Percentiles rank a stretch among this genome's conserved stretches.
Conservation (phyloP, 2,329 filamentous ascomycete species). For the Neodidymelliopsis sp. region DNA sequence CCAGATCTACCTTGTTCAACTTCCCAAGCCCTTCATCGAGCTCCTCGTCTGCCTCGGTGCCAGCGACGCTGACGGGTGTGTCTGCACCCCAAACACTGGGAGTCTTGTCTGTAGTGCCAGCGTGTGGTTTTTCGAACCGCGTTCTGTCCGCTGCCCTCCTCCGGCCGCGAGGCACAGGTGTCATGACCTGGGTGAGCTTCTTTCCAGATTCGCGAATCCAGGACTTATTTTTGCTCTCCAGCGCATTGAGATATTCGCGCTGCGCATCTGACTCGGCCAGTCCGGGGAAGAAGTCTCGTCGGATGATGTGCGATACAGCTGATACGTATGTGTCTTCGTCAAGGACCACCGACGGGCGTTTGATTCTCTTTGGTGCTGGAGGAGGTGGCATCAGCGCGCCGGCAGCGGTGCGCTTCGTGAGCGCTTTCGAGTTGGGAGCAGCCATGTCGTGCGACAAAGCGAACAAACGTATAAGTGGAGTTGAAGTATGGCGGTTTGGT, state of each 20-base stretch:
- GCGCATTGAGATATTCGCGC: conserved; percentile 88
- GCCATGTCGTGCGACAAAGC: conserved; percentile 28
- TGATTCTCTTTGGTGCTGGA: conserved; percentile 84
- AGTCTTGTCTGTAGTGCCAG: conserved; percentile 58
- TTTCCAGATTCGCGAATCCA: conserved; percentile 87
- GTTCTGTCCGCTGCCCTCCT: conserved; percentile 44
- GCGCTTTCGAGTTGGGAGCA: conserved; percentile 60
- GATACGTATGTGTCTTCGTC: conserved; percentile 95
- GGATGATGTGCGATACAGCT: conserved; percentile 90
- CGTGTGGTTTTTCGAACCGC: conserved; percentile 23
- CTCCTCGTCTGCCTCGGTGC: conserved; percentile 39
- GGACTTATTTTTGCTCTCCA: conserved; percentile 81
- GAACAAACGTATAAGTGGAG: not conserved
- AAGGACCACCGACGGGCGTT: conserved; percentile 84
- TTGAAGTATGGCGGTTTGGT: conserved; percentile 9
- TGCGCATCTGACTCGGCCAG: conserved; percentile 85
- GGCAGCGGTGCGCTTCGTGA: conserved; percentile 72
- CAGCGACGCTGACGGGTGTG: conserved; percentile 71
- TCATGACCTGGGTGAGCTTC: conserved; percentile 74
- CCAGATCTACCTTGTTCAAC: conserved; percentile 69
- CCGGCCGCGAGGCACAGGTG: conserved; percentile 67
- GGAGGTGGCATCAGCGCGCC: conserved; percentile 86
- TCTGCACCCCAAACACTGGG: conserved; percentile 71
- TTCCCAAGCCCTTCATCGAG: conserved; percentile 46
- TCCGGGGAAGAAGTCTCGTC: conserved; percentile 95